Evolutionary conservation across 2,329 filamentous ascomycete species (phyloP).

Genomic region (Phaeoacremonium minimum): DNA sequence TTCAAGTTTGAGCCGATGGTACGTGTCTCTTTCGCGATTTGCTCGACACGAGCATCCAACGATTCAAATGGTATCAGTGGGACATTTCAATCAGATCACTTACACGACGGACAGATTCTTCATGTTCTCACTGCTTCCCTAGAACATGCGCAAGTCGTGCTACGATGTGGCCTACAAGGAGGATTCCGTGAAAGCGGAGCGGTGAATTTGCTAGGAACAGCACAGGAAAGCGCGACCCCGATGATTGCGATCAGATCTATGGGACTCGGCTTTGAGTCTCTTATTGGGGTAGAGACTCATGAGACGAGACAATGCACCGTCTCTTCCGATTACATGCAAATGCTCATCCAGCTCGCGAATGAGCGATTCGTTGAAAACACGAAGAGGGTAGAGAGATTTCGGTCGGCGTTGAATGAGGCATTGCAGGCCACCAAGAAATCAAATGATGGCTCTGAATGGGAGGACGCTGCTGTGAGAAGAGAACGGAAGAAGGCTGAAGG

Average conservation of each 20-base stretch:
- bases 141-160: constrained; percentile 67
- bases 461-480: constrained; percentile 45
- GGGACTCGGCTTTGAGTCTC: constrained; percentile 75
- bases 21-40: no score
- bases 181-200: constrained; percentile 91
- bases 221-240: constrained; percentile 43
- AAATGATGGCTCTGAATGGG: constrained; percentile 34
- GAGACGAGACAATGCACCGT: constrained; percentile 48
- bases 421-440: constrained; percentile 20
- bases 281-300: constrained; percentile 59
- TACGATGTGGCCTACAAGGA: constrained; percentile 71
- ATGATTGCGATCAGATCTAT: constrained; percentile 84
- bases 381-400: constrained; percentile 64
- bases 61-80: no score
- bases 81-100: no score
- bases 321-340: constrained; percentile 60
- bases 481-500: constrained; percentile 57
- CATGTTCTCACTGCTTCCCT: constrained; percentile 78
- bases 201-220: constrained; percentile 51
- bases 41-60: no score
- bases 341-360: constrained; percentile 67
- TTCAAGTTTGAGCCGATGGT: constrained; percentile 97
- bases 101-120: no score
- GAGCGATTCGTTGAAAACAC: constrained; percentile 68
- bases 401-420: constrained; percentile 38